Evolutionary conservation across 2,329 filamentous ascomycete species (phyloP).

Genomic region (Tolypocladium guangdongense): DNA sequence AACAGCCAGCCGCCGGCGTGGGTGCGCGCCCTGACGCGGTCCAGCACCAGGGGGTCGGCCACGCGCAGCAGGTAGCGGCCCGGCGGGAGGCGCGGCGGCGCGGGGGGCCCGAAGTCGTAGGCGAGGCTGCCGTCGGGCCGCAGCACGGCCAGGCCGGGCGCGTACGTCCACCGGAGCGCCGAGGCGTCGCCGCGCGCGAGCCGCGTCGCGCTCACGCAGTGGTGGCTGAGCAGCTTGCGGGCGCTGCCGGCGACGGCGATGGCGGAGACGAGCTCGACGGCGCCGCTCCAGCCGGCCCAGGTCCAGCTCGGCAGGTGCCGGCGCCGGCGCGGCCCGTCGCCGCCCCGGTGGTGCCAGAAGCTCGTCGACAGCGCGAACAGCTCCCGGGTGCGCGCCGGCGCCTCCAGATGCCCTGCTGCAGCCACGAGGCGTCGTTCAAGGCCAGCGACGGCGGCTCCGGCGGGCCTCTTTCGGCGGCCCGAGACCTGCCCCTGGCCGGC

Average conservation of each 20-base stretch:
- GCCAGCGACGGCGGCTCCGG: slow-evolving; percentile 3
- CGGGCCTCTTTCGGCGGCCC: slow-evolving; percentile 2
- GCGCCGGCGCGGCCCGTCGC: slow-evolving; percentile 13
- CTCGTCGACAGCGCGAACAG: slow-evolving; percentile 22
- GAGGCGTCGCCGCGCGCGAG: slow-evolving; percentile 20
- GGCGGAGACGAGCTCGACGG: slow-evolving; percentile 22
- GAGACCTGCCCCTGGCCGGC: slow-evolving; percentile 7
- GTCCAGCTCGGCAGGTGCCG: slow-evolving; percentile 24
- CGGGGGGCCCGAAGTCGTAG: slow-evolving; percentile 18
- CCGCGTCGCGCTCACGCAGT: slow-evolving; percentile 24
- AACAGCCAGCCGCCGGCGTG: slow-evolving; percentile 22
- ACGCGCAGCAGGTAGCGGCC: slow-evolving; percentile 19
- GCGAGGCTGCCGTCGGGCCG: slow-evolving; percentile 16
- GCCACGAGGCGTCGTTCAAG: slow-evolving; percentile 10
- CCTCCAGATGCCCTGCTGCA: slow-evolving; percentile 23
- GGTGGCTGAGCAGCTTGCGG: slow-evolving; percentile 21
- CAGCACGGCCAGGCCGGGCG: slow-evolving; percentile 19
- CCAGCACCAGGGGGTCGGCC: slow-evolving; percentile 20
- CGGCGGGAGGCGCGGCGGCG: slow-evolving; percentile 12
- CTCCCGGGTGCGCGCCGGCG: slow-evolving; percentile 17
- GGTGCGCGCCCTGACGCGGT: slow-evolving; percentile 21
- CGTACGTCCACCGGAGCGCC: slow-evolving; percentile 22
- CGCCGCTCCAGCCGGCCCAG: slow-evolving; percentile 24
- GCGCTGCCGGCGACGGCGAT: slow-evolving; percentile 18
- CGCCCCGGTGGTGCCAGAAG: slow-evolving; percentile 24